Base-by-base conservation (phyloP, 768 basidiomycete species). In the Russula compacta region DNA sequence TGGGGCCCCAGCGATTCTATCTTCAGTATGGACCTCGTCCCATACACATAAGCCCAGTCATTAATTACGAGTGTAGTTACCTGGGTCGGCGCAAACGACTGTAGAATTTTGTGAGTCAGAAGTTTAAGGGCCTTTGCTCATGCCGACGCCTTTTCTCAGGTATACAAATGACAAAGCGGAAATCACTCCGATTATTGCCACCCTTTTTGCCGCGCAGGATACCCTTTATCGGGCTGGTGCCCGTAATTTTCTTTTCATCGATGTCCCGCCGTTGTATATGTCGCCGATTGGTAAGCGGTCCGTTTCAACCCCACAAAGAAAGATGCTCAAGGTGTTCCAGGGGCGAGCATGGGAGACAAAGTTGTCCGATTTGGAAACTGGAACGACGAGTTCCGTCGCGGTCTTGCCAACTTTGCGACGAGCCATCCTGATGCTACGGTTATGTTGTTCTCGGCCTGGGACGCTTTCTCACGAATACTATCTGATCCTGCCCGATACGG, bases 41-140 rank as follows among this genome's bases (percentile, higher is more conserved):
- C 6, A 35, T 33, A 11, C 33, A 53, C 12, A 4, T 10, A 38
- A 33, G n/a, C 21, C n/a, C n/a, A 8, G 11, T 35, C 29, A 21
- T 35, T 50, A n/a, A 57, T 44, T 33, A 36, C 38, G 36, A 35
- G 32, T 14, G 40, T 53, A 83, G 82, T 81, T 14, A 81, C 79
- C 5, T 84, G 81, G 80, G 73, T 83, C 50, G 83, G 83, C 4
- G 83, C 83, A 52, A 83, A 84, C 58, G 83, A 84, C 69, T 78
- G 79, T 71, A 64, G 64, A 39, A 36, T 63, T 15, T 39, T 65
- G 64, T 65, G 40, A 54, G 64, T 48, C 33, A n/a, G 24, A 21
- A 11, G 6, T 5, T 33, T 54, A 11, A 6, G 17, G 19, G 10
- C 21, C 9, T 42, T 44, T 7, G 8, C 77, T 73, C 76, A 76